phyloP scores from a whole-genome alignment of 2,329 filamentous ascomycete species.

The Botryotinia convoluta region DNA sequence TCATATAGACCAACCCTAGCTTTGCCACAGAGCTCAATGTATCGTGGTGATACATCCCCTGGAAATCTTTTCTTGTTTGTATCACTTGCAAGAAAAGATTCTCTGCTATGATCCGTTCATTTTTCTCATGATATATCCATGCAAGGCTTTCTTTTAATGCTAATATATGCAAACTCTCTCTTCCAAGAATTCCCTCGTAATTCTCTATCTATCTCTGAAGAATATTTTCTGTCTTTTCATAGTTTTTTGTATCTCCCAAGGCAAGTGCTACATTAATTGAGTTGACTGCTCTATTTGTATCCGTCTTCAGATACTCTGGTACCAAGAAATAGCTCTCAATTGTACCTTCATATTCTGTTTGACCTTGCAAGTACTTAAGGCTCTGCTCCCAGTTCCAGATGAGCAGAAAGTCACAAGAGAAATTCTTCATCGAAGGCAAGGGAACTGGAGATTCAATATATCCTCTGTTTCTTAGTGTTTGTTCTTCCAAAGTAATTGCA shows the following conservation, averaged over 20 bases:
- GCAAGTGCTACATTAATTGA: background rate
- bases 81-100: background rate
- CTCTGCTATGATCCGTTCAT: background rate
- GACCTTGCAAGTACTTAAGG: rapidly evolving
- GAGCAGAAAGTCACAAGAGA: background rate
- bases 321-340: background rate
- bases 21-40: background rate
- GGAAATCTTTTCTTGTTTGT: background rate
- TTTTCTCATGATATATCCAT: background rate
- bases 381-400: background rate
- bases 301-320: background rate
- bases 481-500: no score
- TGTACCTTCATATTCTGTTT: background rate
- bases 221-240: background rate
- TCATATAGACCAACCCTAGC: background rate
- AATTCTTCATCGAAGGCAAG: background rate
- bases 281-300: background rate
- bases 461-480: background rate
- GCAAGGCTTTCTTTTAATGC: background rate
- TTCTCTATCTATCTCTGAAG: background rate
- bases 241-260: no score
- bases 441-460: background rate
- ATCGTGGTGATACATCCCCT: background rate
- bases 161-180: background rate
- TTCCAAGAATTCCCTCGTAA: background rate